Base-by-base conservation (phyloP, 2,329 filamentous ascomycete genomes). In the Talaromyces verruculosus region DNA sequence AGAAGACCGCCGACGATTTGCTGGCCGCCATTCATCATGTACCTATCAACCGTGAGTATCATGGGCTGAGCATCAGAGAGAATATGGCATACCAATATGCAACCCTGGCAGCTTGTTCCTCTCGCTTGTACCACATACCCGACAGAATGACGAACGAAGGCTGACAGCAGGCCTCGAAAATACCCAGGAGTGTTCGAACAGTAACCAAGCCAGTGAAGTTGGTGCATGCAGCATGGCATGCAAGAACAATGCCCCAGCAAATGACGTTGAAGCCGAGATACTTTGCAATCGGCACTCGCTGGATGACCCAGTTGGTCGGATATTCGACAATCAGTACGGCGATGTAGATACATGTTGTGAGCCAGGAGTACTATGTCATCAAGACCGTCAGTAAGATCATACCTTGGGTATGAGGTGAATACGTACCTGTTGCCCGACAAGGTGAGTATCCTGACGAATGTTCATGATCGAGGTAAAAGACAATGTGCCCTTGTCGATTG, bases 11-110 rank as follows among this genome's bases (percentile, higher is more conserved):
- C 89, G 7, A 91, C 87, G 61, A 91, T 88, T 72, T 91, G 89
- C 72, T 91, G 89, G 0, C 82, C 84, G 1, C 89, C 89, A 73
- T 91, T 92, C 88, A 91, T 91, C 86, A 90, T 90, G 75, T 90
- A 89, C 77, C 80, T 80, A n/a, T 69, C 69, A 37, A 13, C 35
- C 15, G 35, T 37, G 15, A 37, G 35, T 15, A 37, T 37, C 11
- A 37, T 13, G 35, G 35, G 35, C 15, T 37, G 11, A 5, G 4
- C 35, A 37, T 37, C 11, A 15, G 35, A 37, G 17, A 43, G 41
- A 13, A 43, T 7, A n/a, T 8, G 7, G 7, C 71, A 67, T 82
- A 87, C 89, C 89, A 91, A 75, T 87, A 90, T 0, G 88, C 89
- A 2, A 91, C 88, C 5, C 86, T 84, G 0, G 84, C 76, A 0